Conservation (phyloP, 768 basidiomycete species). For the Serendipita sp. region DNA sequence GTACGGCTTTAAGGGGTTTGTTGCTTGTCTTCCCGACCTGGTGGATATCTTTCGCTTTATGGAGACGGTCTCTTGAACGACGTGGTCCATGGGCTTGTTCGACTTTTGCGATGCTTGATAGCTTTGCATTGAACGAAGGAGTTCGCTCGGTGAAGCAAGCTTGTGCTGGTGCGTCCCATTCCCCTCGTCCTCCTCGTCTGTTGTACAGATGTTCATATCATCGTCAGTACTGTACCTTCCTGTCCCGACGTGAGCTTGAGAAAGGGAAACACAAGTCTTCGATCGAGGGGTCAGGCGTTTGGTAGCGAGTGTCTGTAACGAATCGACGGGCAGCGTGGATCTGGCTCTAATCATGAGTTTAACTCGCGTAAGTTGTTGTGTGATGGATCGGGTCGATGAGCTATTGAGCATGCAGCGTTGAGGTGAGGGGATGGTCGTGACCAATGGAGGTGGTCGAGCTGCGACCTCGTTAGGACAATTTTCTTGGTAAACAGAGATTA, state of each 20-base stretch:
- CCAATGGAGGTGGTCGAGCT: neutral
- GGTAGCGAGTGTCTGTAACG: neutral
- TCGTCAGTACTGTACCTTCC: neutral
- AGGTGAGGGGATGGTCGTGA: neutral
- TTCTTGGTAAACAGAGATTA: neutral
- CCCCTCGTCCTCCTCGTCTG: neutral
- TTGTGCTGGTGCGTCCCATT: neutral
- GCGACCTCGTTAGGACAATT: neutral
- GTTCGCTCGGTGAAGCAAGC: neutral
- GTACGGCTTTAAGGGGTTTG: too few species aligned
- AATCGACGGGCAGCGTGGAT: neutral
- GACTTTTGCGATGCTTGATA: too few species aligned
- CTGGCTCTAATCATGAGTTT: neutral
- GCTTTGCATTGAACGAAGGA: too few species aligned
- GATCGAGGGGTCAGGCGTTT: neutral
- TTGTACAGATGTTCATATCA: neutral
- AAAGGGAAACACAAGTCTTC: neutral
- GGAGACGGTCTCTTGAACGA: too few species aligned
- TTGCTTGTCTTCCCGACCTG: too few species aligned
- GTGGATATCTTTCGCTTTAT: too few species aligned
- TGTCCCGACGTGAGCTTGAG: neutral
- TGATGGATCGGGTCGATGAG: neutral
- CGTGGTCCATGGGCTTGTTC: too few species aligned
- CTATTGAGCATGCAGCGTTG: neutral
- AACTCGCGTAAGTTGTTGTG: neutral